Conservation (phyloP, 179 eudicot genomes). For the Vitellaria paradoxa region DNA sequence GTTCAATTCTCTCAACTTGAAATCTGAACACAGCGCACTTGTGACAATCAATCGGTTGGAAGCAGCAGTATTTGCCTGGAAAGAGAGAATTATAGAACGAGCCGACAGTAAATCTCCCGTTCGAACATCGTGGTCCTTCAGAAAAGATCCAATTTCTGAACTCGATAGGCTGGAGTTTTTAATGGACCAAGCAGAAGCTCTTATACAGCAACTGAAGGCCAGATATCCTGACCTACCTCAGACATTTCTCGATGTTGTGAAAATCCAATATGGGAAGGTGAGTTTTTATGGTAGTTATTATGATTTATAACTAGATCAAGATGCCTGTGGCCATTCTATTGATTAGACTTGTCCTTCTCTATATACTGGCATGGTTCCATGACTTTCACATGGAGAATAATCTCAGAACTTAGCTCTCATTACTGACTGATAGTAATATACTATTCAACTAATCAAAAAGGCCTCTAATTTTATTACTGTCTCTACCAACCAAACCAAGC, state of each 20-base stretch:
- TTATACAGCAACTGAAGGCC: conserved; percentile 55
- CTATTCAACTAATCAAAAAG: too few relatives aligned
- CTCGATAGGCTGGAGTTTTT: conserved; percentile 52
- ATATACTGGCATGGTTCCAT: neutral
- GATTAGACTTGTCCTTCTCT: neutral
- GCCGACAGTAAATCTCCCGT: conserved; percentile 43
- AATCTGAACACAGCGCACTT: conserved; percentile 66
- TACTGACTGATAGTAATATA: neutral
- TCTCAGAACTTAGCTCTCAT: neutral
- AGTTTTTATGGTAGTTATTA: conserved; percentile 17
- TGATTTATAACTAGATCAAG: neutral
- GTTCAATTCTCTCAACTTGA: conserved; percentile 48
- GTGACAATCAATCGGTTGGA: conserved; percentile 80
- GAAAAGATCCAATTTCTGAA: conserved; percentile 55
- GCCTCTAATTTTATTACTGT: too few relatives aligned
- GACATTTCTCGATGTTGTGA: conserved; percentile 72
- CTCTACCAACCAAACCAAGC: too few relatives aligned
- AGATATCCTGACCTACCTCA: conserved; percentile 85
- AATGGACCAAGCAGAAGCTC: conserved; percentile 47
- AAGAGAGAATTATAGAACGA: conserved; percentile 52
- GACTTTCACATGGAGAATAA: neutral
- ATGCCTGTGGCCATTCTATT: neutral
- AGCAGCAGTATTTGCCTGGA: conserved; percentile 80
- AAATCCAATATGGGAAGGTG: conserved; percentile 83
- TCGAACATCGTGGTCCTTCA: conserved; percentile 71